phyloP scores from a whole-genome alignment of 2,329 filamentous ascomycete species.

The Fusarium lateritium region DNA sequence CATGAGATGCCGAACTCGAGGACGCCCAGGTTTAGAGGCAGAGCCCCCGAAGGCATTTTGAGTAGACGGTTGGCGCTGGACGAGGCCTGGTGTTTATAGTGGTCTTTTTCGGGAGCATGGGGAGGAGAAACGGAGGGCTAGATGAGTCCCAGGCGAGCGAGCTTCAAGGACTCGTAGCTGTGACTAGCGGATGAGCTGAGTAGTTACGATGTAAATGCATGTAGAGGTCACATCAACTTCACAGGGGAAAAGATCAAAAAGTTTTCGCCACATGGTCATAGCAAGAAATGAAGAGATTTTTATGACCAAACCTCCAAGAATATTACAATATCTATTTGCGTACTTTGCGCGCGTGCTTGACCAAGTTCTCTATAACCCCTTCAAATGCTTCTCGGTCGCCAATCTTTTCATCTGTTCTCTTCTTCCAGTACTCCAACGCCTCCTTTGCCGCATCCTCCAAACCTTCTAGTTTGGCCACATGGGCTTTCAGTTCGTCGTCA shows the following conservation, averaged over 20 bases:
- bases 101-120: slow-evolving; percentile 40
- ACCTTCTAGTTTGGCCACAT: slow-evolving; percentile 78
- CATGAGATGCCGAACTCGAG: slow-evolving; percentile 37
- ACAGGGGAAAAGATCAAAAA: slow-evolving; percentile 39
- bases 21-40: slow-evolving; percentile 42
- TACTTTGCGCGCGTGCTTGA: slow-evolving; percentile 89
- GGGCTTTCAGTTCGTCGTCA: slow-evolving; percentile 79
- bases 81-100: slow-evolving; percentile 46
- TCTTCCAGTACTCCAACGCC: slow-evolving; percentile 90
- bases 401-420: slow-evolving; percentile 86
- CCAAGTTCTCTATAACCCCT: slow-evolving; percentile 95
- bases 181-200: slow-evolving; percentile 38
- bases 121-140: slow-evolving; percentile 28
- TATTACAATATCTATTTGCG: slow-evolving; percentile 71
- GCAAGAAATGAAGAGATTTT: slow-evolving; percentile 44
- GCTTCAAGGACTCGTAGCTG: slow-evolving; percentile 22
- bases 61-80: slow-evolving; percentile 50
- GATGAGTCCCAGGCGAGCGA: slow-evolving; percentile 19
- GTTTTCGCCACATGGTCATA: slow-evolving; percentile 40
- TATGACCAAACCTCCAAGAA: slow-evolving; percentile 28
- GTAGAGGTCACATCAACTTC: slow-evolving; percentile 43
- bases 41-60: slow-evolving; percentile 44
- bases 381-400: slow-evolving; percentile 95
- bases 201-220: slow-evolving; percentile 49
- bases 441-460: slow-evolving; percentile 81